phyloP scores from a whole-genome alignment of 2,329 filamentous ascomycete species.

The Myrmaecium sp. region DNA sequence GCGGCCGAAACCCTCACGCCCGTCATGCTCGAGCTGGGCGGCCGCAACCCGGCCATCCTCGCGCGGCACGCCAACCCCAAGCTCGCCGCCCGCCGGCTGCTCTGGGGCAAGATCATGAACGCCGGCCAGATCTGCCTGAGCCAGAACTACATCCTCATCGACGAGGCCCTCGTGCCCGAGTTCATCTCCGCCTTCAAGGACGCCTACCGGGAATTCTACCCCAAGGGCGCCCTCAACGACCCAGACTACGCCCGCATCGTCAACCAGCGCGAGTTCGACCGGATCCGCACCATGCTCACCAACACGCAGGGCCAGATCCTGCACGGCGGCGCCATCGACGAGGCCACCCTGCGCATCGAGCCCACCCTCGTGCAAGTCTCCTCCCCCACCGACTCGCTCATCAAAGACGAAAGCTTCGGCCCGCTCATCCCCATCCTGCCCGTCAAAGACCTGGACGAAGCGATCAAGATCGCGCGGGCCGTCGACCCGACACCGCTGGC shows the following conservation, averaged over 20 bases:
- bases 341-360: conserved; percentile 67
- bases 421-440: conserved; percentile 76
- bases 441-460: conserved; percentile 65
- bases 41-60: conserved; percentile 80
- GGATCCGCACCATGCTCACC: conserved; percentile 86
- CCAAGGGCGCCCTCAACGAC: conserved; percentile 61
- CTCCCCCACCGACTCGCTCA: conserved; percentile 56
- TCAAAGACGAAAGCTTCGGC: conserved; percentile 77
- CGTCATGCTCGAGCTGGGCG: conserved; percentile 76
- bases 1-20: conserved; percentile 50
- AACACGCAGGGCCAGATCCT: conserved; percentile 67
- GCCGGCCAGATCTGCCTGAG: conserved; percentile 84
- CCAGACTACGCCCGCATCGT: conserved; percentile 66
- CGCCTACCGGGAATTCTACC: conserved; percentile 63
- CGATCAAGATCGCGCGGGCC: conserved; percentile 63
- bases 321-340: conserved; percentile 70
- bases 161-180: conserved; percentile 51
- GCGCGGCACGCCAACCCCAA: conserved; percentile 66
- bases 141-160: conserved; percentile 81
- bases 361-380: conserved; percentile 82
- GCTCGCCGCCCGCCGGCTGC: conserved; percentile 64
- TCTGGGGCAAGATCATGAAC: conserved; percentile 80
- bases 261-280: conserved; percentile 61
- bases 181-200: conserved; percentile 62
- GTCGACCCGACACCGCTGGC: conserved; percentile 72